A percentile compares a stretch with the other conserved stretches of the same genome.
Evolutionary conservation across 2,329 filamentous ascomycete genomes (phyloP).

Genomic region (Lecanosticta acicola): DNA sequence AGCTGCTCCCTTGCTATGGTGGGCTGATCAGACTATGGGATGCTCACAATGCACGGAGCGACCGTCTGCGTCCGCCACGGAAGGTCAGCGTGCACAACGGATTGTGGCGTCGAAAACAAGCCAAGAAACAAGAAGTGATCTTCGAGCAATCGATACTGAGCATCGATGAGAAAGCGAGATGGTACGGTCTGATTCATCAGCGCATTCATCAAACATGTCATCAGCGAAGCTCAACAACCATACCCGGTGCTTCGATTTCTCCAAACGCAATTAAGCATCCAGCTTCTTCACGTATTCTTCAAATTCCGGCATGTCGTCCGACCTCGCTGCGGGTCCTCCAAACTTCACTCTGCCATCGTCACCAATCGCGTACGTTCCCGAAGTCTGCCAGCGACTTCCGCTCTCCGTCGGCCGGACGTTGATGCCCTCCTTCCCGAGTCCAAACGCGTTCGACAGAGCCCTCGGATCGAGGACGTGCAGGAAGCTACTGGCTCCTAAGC

Average conservation of each 20-base stretch:
- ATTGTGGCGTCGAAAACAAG: no score
- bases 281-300: constrained; percentile 37
- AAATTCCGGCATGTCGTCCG: constrained; percentile 53
- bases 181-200: no score
- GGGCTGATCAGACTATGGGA: no score
- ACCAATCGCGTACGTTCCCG: constrained; percentile 60
- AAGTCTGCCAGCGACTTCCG: constrained; percentile 63
- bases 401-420: constrained; percentile 61
- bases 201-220: not conserved
- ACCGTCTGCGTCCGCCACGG: no score
- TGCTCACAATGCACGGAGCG: no score
- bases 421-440: constrained; percentile 59
- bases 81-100: no score
- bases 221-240: not conserved
- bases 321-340: constrained; percentile 44
- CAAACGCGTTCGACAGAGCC: constrained; percentile 53
- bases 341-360: constrained; percentile 49
- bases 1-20: no score
- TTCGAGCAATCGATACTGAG: no score
- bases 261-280: not conserved
- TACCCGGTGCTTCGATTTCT: not conserved
- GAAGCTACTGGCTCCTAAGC: constrained; percentile 55
- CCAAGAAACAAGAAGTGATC: no score
- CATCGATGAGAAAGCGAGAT: no score
- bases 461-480: constrained; percentile 59